Conservation (phyloP, 495 filamentous ascomycete species). For the Penicillium egyptiacum region DNA sequence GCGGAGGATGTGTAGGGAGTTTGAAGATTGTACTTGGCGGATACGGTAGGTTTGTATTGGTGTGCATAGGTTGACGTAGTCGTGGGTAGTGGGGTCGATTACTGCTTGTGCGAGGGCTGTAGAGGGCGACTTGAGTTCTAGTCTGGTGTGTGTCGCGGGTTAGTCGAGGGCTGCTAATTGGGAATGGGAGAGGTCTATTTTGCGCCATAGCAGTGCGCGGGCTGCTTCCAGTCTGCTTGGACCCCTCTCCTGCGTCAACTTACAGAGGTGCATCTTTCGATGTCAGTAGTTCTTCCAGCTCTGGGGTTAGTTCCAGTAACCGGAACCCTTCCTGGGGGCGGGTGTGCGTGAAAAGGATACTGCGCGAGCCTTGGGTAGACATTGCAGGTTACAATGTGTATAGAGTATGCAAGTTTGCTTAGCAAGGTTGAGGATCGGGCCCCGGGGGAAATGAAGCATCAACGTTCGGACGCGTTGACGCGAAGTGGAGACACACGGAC, state of each 20-base stretch:
- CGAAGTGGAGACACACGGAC: slow-evolving; percentile 31
- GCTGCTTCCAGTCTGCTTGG: not conserved
- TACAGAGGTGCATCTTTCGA: slow-evolving; percentile 61
- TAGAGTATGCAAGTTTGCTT: not conserved
- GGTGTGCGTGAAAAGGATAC: slow-evolving; percentile 63
- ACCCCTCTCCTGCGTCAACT: slow-evolving; percentile 22
- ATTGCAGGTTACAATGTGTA: slow-evolving; percentile 34
- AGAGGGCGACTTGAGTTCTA: slow-evolving; percentile 62
- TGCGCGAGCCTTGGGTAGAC: slow-evolving; percentile 59
- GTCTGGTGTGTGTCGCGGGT: slow-evolving; percentile 47
- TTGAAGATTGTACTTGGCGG: slow-evolving; percentile 89
- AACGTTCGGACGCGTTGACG: slow-evolving; percentile 15
- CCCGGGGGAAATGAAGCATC: not conserved
- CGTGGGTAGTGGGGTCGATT: slow-evolving; percentile 37
- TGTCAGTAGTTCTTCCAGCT: slow-evolving; percentile 65
- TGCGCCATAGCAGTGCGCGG: not conserved
- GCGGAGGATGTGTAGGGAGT: slow-evolving; percentile 71
- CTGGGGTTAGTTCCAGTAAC: slow-evolving; percentile 77
- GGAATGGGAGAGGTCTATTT: not conserved
- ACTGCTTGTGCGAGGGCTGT: slow-evolving; percentile 26
- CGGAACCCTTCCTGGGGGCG: slow-evolving; percentile 63
- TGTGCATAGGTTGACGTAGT: slow-evolving; percentile 74
- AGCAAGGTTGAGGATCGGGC: not conserved
- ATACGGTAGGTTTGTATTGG: slow-evolving; percentile 69
- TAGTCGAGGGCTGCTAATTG: not conserved